Base-by-base conservation (phyloP, 1,284 basidiomycete species). In the Moesziomyces aphidis region DNA sequence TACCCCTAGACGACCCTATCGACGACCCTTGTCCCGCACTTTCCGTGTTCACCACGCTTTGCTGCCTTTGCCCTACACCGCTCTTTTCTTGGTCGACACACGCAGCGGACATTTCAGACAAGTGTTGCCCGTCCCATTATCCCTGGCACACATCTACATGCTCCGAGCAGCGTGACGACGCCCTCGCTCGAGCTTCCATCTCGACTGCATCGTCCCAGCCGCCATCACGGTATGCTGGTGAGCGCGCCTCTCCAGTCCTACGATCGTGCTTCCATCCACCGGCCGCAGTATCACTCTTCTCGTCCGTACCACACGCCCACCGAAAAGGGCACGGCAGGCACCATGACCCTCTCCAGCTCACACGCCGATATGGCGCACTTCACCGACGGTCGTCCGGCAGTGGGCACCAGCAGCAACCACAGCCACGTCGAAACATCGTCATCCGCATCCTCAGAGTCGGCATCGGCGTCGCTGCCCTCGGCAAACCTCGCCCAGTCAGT, bases 171-270 rank as follows among this genome's bases (percentile, higher is more conserved):
- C 28, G 67, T 70, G 67, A 70, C 57, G 31, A 48, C 54, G 22
- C 21, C 13, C 53, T 22, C 44, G 61, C 60, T 51, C 61, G 54
- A 70, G 67, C 53, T 57, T 47, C 17, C 31, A 9, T 22, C 31
- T 8, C 17, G 10, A 28, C 50, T n/a, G 34, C 17, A 5, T 53
- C 34, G 49, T 42, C 47, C 47, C 8, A 5, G 24, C 23, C 48
- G 46, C 13, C 57, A 50, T 52, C 50, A 57, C 67, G 67, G 56
- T 57, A 70, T 70, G 67, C 61, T 70, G 39, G 67, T 64, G 43
- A 70, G 58, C 67, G 61, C 61, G 22, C 24, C 67, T 39, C 36
- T 46, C 26, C 57, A 55, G 46, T 22, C 61, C 22, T 56, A 60
- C 50, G 61, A 70, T 48, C 61, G 61, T 48, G 47, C 48, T 39